Percentiles rank a stretch among this genome's conserved stretches.
Conservation (phyloP, 2,329 filamentous ascomycete genomes). For the Elsinoe batatas region DNA sequence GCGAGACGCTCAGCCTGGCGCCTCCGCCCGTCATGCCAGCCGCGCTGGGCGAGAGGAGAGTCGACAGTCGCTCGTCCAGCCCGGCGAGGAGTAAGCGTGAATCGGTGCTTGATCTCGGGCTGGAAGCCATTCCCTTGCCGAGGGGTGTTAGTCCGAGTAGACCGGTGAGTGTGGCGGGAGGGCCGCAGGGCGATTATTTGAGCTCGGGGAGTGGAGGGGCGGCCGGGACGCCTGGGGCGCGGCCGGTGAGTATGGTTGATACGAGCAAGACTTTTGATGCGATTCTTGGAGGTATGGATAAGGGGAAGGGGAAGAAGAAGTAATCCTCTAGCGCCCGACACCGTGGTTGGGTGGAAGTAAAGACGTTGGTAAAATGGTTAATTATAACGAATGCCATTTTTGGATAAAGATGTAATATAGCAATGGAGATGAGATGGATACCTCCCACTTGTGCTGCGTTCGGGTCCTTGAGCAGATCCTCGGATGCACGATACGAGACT, state of each 20-base stretch:
- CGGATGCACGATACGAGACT: too few relatives aligned
- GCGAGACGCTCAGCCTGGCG: neutral
- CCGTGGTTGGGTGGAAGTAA: neutral
- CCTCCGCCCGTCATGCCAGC: neutral
- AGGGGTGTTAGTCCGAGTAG: conserved; percentile 33
- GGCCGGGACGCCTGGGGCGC: conserved; percentile 14
- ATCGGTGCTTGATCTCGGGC: conserved; percentile 36
- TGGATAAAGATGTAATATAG: neutral
- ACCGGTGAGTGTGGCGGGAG: conserved; percentile 24
- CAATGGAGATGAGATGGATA: too few relatives aligned
- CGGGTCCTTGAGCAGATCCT: too few relatives aligned
- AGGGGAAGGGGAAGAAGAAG: conserved; percentile 21
- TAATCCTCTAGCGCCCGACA: too few relatives aligned
- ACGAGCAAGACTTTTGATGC: conserved; percentile 40
- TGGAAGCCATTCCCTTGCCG: conserved; percentile 39
- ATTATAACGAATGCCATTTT: neutral
- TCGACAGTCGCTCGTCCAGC: conserved; percentile 15
- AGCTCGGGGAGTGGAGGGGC: neutral
- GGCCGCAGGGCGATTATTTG: neutral
- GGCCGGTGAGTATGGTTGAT: conserved; percentile 25
- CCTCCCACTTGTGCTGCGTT: too few relatives aligned
- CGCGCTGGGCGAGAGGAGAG: conserved; percentile 13
- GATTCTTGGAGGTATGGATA: conserved; percentile 29
- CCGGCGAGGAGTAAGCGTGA: conserved; percentile 27
- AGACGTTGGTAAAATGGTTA: neutral